Evolutionary conservation across 208 protist species (phyloP), one percentile per base, ranked within the genome.

Genomic region (Crithidia thermophila): DNA sequence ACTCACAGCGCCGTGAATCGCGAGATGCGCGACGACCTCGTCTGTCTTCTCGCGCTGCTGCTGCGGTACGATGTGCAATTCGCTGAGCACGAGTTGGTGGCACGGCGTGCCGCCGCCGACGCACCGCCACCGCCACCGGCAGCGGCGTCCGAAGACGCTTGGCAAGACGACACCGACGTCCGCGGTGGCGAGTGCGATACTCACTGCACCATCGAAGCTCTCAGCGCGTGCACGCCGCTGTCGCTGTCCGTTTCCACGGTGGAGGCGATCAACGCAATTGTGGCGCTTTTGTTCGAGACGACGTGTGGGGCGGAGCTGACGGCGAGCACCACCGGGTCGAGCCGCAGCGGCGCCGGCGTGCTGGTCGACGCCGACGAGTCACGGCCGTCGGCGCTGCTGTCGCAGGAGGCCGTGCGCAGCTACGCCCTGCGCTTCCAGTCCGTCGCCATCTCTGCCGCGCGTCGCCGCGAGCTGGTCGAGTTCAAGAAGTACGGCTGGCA

Each of bases 401-500:
- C 77, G 10, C 53, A 55, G 46, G 63, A 81, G 27, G 71, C 65
- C 10, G 67, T 74, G 36, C 46, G 67, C 37, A 74, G 76, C 42
- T 65, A 77, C 28, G 60, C 81, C 52, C 10, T 79, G 42, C 84
- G 85, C 36, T 86, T 82, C 53, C 77, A 84, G 60, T 82, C 79
- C 47, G 77, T 89, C 20, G 60, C 81, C 31, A 89, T 75, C 11
- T 84, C 88, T 14, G 86, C 83, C 28, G 59, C 68, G 8, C 59
- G 68, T 14, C 68, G 68, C 20, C 68, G 68, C 33, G 60, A 75
- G 45, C 36, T 68, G 52, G 59, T 75, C 31, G 52, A 92, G 55
- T 89, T 94, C 65, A 94, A 94, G 56, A 72, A 85, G 9, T 78
- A 90, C 55, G 81, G 79, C 16, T 94, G 85, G 89, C 75, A 90